Percentiles rank a stretch among this genome's conserved stretches.
Conservation (phyloP, 352 stramenopile species). For the Phytopythium montanum region DNA sequence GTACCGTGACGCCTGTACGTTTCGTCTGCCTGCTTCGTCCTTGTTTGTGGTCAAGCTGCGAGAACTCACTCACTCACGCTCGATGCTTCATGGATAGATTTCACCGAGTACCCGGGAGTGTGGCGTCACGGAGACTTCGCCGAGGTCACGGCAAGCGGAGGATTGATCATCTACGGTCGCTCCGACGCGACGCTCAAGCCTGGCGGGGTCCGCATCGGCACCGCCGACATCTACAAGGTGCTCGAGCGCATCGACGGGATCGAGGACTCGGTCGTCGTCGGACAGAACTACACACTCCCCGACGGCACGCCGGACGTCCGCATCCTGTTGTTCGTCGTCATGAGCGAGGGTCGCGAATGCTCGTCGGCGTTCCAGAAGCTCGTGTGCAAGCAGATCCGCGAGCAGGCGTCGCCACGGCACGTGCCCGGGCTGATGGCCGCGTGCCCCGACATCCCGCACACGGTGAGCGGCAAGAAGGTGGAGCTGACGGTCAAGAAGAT, state of each 20-base stretch:
- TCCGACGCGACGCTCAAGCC: slow-evolving; percentile 79
- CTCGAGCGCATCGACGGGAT: slow-evolving; percentile 64
- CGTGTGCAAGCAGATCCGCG: slow-evolving; percentile 50
- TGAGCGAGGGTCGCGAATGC: slow-evolving; percentile 33
- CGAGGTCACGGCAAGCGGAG: slow-evolving; percentile 54
- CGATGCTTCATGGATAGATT: slow-evolving; percentile 34
- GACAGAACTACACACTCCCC: slow-evolving; percentile 53
- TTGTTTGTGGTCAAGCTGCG: background rate
- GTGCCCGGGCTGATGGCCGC: slow-evolving; percentile 56
- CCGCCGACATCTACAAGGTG: slow-evolving; percentile 80
- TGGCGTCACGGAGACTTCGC: slow-evolving; percentile 86
- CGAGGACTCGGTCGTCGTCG: slow-evolving; percentile 63
- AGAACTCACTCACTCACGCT: too few species aligned
- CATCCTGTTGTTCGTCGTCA: slow-evolving; percentile 74
- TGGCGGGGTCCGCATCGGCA: slow-evolving; percentile 72
- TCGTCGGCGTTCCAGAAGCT: slow-evolving; percentile 46
- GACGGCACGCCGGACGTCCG: slow-evolving; percentile 70
- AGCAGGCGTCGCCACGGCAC: slow-evolving; percentile 63
- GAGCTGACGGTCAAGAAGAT: slow-evolving; percentile 81
- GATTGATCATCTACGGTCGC: slow-evolving; percentile 73
- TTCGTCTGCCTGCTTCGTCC: background rate
- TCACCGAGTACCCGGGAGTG: slow-evolving; percentile 69
- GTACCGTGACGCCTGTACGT: slow-evolving; percentile 72
- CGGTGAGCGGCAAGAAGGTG: slow-evolving; percentile 78
- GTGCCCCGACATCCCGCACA: slow-evolving; percentile 74